phyloP scores from a whole-genome alignment of 2,329 filamentous ascomycete genomes.

The Trichoderma atroviride region DNA sequence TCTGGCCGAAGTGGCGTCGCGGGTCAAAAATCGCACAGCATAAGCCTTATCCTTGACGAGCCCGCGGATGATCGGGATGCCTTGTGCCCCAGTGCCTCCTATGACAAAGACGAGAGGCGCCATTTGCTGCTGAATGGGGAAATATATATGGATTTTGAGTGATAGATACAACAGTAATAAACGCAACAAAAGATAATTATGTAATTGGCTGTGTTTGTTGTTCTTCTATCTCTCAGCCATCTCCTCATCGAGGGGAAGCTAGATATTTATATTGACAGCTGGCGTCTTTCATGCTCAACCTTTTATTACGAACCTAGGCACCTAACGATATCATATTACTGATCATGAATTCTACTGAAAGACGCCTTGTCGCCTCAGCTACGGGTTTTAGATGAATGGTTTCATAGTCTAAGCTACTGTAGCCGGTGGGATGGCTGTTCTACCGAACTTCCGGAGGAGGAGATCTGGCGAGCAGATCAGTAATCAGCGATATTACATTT shows the following conservation, averaged over 20 bases:
- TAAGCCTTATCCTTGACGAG: slow-evolving; percentile 48
- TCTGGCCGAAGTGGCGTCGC: slow-evolving; percentile 45
- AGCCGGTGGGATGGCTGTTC: slow-evolving; percentile 16
- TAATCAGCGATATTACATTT: background rate
- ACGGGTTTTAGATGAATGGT: background rate
- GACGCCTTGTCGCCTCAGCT: background rate
- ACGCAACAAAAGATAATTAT: background rate
- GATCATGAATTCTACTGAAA: background rate
- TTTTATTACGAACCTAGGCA: background rate
- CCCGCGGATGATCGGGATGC: slow-evolving; percentile 50
- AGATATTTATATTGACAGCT: slow-evolving; percentile 14
- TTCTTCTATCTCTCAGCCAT: background rate
- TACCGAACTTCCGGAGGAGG: background rate
- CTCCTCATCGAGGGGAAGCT: background rate
- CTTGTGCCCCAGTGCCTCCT: slow-evolving; percentile 56
- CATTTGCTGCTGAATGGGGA: background rate
- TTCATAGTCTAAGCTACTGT: background rate
- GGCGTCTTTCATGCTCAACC: background rate
- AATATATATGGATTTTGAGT: background rate
- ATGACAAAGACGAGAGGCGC: slow-evolving; percentile 42
- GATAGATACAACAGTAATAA: background rate
- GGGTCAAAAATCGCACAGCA: slow-evolving; percentile 50
- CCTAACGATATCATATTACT: slow-evolving; percentile 5
- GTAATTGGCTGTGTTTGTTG: background rate
- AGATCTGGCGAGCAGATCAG: background rate